Base-by-base conservation (phyloP, 495 filamentous ascomycete species). In the Cryomyces antarcticus region DNA sequence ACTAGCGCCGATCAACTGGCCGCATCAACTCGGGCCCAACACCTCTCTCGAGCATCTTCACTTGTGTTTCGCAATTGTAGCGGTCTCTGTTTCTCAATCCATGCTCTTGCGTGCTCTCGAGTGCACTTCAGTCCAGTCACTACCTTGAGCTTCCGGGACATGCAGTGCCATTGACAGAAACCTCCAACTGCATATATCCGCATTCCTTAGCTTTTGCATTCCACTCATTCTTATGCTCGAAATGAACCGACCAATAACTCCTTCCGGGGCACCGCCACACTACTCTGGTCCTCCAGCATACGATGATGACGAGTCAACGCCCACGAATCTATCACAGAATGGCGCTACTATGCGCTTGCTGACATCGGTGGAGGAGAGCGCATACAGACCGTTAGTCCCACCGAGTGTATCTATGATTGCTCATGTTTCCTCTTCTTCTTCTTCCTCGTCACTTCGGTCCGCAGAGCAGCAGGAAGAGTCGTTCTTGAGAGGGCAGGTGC, bases 321-420 rank as follows among this genome's bases (percentile, higher is more conserved):
- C 51, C 6, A 53, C 53, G 4, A 53, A 51, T 28, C 41, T 49
- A 39, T 44, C 51, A 28, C 61, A 65, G 33, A 58, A 63, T 57
- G 70, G 66, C 34, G 57, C 69, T 11, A 71, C 73, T 0, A 75
- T 78, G 74, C 68, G 75, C 11, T 56, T 80, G 51, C 52, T 80
- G 43, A 72, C 72, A 5, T 65, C 66, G n/a, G 64, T 58, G 28
- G 63, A 71, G 30, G 65, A 70, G 7, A 49, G 52, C 29, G 60
- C 64, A 42, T 61, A 60, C 44, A 62, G 58, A 47, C 59, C 66
- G 69, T 72, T 63, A 41, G 56, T 59, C 42, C 24, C 17, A 12
- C 39, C 42, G 13, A 37, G 38, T 43, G 41, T 38, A 44, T 46
- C 58, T 63, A 45, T 44, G 42, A 40, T 42, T 31, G 41, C 36